Conservation (phyloP, 2,329 filamentous ascomycete species). For the Trichoderma breve region DNA sequence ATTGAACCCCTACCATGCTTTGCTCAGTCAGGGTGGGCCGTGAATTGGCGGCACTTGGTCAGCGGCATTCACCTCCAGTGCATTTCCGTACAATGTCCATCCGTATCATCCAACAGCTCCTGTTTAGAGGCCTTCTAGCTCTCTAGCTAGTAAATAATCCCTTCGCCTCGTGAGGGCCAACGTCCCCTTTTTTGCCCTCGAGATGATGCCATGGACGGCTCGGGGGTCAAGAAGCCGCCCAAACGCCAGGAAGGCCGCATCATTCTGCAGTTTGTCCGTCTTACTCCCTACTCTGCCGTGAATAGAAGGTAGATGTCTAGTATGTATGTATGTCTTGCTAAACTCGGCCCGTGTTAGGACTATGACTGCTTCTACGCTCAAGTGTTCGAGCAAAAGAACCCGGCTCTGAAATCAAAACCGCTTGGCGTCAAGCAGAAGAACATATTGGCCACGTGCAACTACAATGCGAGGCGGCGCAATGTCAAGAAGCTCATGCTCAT, state of each 20-base stretch:
- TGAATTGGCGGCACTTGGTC: neutral
- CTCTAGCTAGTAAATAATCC: neutral
- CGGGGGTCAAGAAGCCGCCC: conserved; percentile 29
- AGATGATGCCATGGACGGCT: conserved; percentile 12
- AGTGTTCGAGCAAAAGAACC: conserved; percentile 79
- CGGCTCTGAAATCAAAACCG: conserved; percentile 67
- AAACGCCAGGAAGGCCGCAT: conserved; percentile 61
- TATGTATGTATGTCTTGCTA: neutral
- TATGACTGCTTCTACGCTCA: conserved; percentile 95
- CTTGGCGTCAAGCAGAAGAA: conserved; percentile 90
- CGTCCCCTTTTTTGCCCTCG: neutral
- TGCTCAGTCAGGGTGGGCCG: neutral
- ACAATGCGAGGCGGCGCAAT: conserved; percentile 73
- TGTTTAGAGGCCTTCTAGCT: neutral
- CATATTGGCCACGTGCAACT: conserved; percentile 92
- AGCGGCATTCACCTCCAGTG: neutral
- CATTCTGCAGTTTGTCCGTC: conserved; percentile 76
- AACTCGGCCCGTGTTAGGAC: conserved; percentile 46
- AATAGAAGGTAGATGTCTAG: neutral
- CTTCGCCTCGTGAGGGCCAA: neutral
- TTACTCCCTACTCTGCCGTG: neutral
- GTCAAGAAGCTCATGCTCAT: conserved; percentile 83
- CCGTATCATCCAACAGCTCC: neutral
- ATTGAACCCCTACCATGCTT: neutral
- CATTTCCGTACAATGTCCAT: neutral